These are phyloP conservation scores for Ogataea allantospora DNA, from an alignment of 805 yeast genomes.

Conservation along the genomic window DNA sequence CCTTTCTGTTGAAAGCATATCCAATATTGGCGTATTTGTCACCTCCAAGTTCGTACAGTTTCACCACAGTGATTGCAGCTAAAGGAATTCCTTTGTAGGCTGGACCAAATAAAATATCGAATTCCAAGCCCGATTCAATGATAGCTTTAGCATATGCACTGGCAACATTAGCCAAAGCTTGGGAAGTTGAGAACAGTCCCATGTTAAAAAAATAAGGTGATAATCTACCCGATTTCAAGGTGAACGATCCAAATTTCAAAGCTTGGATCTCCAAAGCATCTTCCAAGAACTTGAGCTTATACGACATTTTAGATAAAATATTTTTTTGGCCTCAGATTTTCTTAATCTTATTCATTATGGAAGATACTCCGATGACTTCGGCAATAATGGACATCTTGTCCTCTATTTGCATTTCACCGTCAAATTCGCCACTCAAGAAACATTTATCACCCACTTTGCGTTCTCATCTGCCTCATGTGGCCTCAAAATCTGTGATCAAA, in stretches of 20 bases:
- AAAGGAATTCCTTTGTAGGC: slow-evolving; percentile 97
- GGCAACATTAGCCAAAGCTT: slow-evolving; percentile 74
- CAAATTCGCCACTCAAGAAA: not conserved
- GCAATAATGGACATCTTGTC: slow-evolving; percentile 23
- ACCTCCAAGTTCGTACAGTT: slow-evolving; percentile 88
- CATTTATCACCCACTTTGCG: slow-evolving; percentile 12
- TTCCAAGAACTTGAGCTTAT: slow-evolving; percentile 57
- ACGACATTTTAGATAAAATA: slow-evolving; percentile 9
- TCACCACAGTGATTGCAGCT: slow-evolving; percentile 89
- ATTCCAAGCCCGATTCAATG: slow-evolving; percentile 74
- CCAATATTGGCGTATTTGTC: slow-evolving; percentile 68
- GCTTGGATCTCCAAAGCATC: slow-evolving; percentile 81
- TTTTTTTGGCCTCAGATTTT: not conserved
- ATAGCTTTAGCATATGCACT: slow-evolving; percentile 88
- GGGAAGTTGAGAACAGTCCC: slow-evolving; percentile 86
- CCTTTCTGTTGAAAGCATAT: slow-evolving; percentile 95
- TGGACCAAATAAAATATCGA: slow-evolving; percentile 93
- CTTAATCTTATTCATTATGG: slow-evolving; percentile 3
- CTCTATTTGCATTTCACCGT: slow-evolving; percentile 17
- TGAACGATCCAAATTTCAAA: slow-evolving; percentile 82
- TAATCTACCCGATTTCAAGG: slow-evolving; percentile 84
- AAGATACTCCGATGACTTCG: slow-evolving; percentile 13
- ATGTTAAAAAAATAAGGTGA: slow-evolving; percentile 97
- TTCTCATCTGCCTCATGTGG: slow-evolving; percentile 20
- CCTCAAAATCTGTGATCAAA: slow-evolving; percentile 19